Conservation (phyloP, 371 early-diverging fungal genomes). For the Syncephalis fuscata region DNA sequence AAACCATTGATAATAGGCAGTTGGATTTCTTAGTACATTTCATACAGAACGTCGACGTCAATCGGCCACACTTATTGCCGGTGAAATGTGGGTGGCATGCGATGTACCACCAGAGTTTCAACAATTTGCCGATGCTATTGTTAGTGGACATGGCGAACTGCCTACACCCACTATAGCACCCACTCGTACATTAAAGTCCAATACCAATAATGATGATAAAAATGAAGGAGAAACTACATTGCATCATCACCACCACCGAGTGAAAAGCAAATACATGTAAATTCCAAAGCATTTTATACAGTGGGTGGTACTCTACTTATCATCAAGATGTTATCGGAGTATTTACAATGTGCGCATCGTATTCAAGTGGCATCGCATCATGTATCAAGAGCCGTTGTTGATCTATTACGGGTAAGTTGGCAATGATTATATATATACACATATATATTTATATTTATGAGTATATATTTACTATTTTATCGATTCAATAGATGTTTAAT, state of each 20-base stretch:
- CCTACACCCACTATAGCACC: constrained; percentile 9
- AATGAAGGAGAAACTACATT: background rate
- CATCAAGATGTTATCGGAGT: background rate
- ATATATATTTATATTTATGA: background rate
- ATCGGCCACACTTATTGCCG: constrained; percentile 71
- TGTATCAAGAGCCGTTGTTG: background rate
- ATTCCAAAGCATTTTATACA: background rate
- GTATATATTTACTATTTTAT: background rate
- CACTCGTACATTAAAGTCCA: background rate
- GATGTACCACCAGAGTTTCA: constrained; percentile 88
- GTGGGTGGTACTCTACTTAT: background rate
- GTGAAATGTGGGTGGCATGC: constrained; percentile 86
- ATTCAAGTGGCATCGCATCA: background rate
- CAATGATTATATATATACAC: background rate
- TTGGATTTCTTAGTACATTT: constrained; percentile 72
- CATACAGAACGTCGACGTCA: constrained; percentile 82
- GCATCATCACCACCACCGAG: background rate
- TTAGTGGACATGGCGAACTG: constrained; percentile 10
- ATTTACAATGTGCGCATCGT: background rate
- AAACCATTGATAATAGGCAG: constrained; percentile 40
- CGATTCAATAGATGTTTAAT: constrained; percentile 52
- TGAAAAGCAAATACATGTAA: background rate
- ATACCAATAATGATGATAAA: background rate
- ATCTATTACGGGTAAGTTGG: background rate
- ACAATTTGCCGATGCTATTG: constrained; percentile 55